phyloP scores from a whole-genome alignment of 257 asterid genomes.

The Solanum lycopersicoides region DNA sequence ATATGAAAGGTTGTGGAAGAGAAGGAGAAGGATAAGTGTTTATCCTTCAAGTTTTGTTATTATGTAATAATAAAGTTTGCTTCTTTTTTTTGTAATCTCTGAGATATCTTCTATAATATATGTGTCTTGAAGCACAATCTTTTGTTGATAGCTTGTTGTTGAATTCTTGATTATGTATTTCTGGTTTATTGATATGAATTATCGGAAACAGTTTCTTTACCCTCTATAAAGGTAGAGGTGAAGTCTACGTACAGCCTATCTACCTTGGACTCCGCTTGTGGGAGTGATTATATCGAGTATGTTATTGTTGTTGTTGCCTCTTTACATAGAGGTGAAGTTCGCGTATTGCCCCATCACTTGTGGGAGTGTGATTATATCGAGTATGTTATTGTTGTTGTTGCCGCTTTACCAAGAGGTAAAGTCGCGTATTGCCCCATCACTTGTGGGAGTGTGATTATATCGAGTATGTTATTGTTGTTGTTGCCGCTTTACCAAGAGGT shows the following conservation, averaged over 20 bases:
- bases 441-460: no score
- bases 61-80: neutral
- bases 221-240: neutral
- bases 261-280: neutral
- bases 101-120: neutral
- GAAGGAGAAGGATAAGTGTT: neutral
- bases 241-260: no score
- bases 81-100: neutral
- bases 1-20: conserved; percentile 1
- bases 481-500: no score
- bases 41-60: neutral
- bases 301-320: neutral
- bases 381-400: no score
- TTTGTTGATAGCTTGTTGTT: neutral
- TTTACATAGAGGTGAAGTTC: no score
- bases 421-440: neutral
- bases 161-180: neutral
- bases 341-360: no score
- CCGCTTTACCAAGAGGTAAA: no score
- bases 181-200: neutral
- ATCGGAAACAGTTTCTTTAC: neutral
- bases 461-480: no score
- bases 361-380: no score
- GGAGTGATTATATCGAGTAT: neutral
- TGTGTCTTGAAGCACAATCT: neutral